phyloP scores from a whole-genome alignment of 2,329 filamentous ascomycete species.

The Verticillium tricorpus region DNA sequence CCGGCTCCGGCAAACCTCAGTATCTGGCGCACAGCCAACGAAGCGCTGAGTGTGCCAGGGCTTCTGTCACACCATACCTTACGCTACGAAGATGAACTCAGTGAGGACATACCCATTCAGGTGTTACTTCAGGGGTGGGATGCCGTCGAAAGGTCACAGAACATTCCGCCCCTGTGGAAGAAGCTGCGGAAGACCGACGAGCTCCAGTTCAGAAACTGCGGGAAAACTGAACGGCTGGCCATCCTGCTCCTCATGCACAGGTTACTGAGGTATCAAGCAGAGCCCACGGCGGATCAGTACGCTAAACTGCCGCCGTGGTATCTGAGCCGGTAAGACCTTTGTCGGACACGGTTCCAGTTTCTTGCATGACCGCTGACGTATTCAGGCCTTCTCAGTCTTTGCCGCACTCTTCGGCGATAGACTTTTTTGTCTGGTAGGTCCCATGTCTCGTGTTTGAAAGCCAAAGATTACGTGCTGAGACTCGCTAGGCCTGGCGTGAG shows the following conservation, averaged over 20 bases:
- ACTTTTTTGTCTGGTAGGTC: constrained; percentile 23
- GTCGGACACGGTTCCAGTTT: not conserved
- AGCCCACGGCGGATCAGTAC: constrained; percentile 15
- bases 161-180: constrained; percentile 18
- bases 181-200: constrained; percentile 17
- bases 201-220: constrained; percentile 15
- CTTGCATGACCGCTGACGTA: not conserved
- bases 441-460: not conserved
- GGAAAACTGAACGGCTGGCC: constrained; percentile 16
- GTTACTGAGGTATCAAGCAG: constrained; percentile 19
- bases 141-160: constrained; percentile 17
- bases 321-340: constrained; percentile 15
- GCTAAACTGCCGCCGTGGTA: constrained; percentile 19
- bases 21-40: constrained; percentile 18
- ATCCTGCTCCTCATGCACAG: constrained; percentile 17
- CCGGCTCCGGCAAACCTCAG: constrained; percentile 3
- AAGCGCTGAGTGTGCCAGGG: constrained; percentile 10
- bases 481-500: constrained; percentile 19
- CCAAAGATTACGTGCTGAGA: not conserved
- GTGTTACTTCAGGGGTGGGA: constrained; percentile 21
- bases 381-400: constrained; percentile 19
- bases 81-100: constrained; percentile 13
- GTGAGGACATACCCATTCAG: constrained; percentile 19
- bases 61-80: constrained; percentile 4
- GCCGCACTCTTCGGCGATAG: constrained; percentile 21